Evolutionary conservation across 164 flowering plant genomes (phyloP).

Genomic region (Chimonanthus salicifolius): DNA sequence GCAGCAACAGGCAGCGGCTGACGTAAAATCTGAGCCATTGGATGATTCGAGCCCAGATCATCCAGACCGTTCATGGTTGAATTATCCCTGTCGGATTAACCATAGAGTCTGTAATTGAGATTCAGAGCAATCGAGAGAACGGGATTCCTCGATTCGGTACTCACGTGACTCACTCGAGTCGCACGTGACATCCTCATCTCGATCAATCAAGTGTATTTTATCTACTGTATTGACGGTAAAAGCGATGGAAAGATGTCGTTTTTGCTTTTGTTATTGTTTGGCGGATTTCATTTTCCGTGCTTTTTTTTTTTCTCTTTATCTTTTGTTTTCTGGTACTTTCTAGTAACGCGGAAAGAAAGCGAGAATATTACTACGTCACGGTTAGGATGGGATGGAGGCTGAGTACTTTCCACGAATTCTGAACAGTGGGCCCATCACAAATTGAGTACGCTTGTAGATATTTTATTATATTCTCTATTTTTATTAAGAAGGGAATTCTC

Average conservation of each 20-base stretch:
- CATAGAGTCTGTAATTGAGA: slow-evolving; percentile 40
- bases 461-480: no score
- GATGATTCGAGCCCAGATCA: slow-evolving; percentile 36
- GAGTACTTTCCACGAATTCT: no score
- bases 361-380: neutral
- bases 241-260: slow-evolving; percentile 1
- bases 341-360: neutral
- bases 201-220: neutral
- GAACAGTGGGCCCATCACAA: no score
- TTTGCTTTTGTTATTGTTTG: neutral
- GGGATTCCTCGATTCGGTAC: neutral
- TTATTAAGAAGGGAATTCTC: no score
- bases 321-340: neutral
- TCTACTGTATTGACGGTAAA: no score
- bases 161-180: neutral
- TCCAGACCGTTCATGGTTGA: slow-evolving; percentile 37
- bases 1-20: neutral
- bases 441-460: no score
- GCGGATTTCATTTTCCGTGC: no score
- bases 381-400: neutral
- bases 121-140: neutral
- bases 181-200: neutral
- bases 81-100: slow-evolving; percentile 20
- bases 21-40: slow-evolving; percentile 50
- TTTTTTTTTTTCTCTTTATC: neutral